phyloP scores from a whole-genome alignment of 306 rosid species.

The Cicer bijugum region DNA sequence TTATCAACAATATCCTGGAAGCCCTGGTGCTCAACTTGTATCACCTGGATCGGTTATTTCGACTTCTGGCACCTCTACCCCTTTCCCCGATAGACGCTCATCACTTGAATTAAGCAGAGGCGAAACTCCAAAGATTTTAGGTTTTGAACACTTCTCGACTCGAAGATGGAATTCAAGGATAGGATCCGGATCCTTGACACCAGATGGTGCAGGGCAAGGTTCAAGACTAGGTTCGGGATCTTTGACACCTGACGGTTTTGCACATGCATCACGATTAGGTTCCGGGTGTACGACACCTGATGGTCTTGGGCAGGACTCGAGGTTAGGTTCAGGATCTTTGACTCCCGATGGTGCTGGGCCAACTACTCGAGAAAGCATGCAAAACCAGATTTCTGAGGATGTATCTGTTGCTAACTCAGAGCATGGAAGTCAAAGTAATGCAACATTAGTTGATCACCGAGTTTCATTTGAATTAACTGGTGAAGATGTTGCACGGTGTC shows the following conservation, averaged over 20 bases:
- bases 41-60: slow-evolving; percentile 96
- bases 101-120: slow-evolving; percentile 72
- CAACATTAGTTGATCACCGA: slow-evolving; percentile 66
- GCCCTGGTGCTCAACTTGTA: slow-evolving; percentile 86
- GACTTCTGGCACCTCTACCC: slow-evolving; percentile 90
- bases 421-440: slow-evolving; percentile 58
- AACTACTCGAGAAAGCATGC: slow-evolving; percentile 50
- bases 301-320: slow-evolving; percentile 72
- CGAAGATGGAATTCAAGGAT: slow-evolving; percentile 83
- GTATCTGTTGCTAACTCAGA: slow-evolving; percentile 64
- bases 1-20: slow-evolving; percentile 88
- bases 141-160: slow-evolving; percentile 74
- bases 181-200: slow-evolving; percentile 91
- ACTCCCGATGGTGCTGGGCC: slow-evolving; percentile 70
- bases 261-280: slow-evolving; percentile 70
- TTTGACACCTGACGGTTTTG: slow-evolving; percentile 84
- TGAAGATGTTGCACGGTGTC: slow-evolving; percentile 91
- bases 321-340: slow-evolving; percentile 65
- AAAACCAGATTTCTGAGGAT: slow-evolving; percentile 59
- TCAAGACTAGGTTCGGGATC: slow-evolving; percentile 85
- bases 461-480: slow-evolving; percentile 95
- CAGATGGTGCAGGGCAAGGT: slow-evolving; percentile 78
- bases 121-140: slow-evolving; percentile 77
- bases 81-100: slow-evolving; percentile 80
- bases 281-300: slow-evolving; percentile 92